phyloP scores from a whole-genome alignment of 129 eudicot genomes.

The Flaveria linearis region DNA sequence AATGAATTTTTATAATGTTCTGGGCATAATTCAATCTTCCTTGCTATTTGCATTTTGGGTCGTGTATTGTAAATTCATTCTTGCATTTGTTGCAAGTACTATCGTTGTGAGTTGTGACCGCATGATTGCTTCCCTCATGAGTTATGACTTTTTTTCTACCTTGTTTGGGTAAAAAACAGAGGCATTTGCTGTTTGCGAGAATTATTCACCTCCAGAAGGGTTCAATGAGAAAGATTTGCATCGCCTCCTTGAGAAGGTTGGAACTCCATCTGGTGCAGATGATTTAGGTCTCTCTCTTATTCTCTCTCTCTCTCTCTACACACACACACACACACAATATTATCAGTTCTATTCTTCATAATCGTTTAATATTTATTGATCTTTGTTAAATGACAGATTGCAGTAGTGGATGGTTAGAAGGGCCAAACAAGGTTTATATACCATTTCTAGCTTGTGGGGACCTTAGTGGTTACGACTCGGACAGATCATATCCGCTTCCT shows the following conservation, averaged over 20 bases:
- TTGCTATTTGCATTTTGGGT: not conserved
- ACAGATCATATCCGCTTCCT: conserved; percentile 89
- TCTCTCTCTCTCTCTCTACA: not conserved
- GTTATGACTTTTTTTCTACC: conserved; percentile 8
- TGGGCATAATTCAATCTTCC: no score
- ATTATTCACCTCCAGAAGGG: conserved; percentile 96
- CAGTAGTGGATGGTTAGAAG: conserved; percentile 97
- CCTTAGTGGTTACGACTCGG: conserved; percentile 92
- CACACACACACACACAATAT: not conserved
- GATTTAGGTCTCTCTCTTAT: conserved; percentile 58
- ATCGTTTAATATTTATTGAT: not conserved
- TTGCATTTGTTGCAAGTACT: no score
- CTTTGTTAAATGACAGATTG: conserved; percentile 62
- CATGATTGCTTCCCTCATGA: not conserved
- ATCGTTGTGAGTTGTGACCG: no score
- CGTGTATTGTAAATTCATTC: not conserved
- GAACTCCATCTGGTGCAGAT: conserved; percentile 92
- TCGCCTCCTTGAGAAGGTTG: conserved; percentile 87
- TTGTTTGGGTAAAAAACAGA: conserved; percentile 45
- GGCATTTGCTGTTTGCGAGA: conserved; percentile 97
- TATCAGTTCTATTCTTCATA: not conserved
- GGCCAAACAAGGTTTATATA: conserved; percentile 89
- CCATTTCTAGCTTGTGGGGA: conserved; percentile 97
- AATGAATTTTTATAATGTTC: not conserved
- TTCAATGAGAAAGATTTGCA: conserved; percentile 89